Percentiles rank a stretch among this genome's conserved stretches.
Evolutionary conservation across 2,329 filamentous ascomycete species (phyloP).

Genomic region (Hirsutella minnesotensis): DNA sequence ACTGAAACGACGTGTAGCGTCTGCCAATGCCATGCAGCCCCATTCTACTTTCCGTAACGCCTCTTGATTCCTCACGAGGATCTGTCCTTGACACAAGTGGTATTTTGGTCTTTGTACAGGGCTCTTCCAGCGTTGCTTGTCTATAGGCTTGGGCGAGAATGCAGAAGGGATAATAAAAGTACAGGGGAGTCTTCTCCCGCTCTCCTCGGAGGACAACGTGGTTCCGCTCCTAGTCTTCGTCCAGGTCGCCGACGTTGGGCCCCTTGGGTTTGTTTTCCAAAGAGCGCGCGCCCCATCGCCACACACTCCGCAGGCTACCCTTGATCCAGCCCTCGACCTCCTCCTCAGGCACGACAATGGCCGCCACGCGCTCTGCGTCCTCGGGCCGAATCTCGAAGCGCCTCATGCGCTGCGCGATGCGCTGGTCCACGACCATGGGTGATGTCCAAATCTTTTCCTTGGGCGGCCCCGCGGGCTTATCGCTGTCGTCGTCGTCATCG

Average conservation of each 20-base stretch:
- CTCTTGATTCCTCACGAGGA: too few species aligned
- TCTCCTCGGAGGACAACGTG: background rate
- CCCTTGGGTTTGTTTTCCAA: slow-evolving; percentile 27
- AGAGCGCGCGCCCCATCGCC: slow-evolving; percentile 34
- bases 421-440: slow-evolving; percentile 61
- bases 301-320: slow-evolving; percentile 41
- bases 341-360: slow-evolving; percentile 52
- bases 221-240: slow-evolving; percentile 17
- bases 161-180: background rate
- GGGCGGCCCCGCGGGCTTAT: slow-evolving; percentile 23
- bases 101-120: background rate
- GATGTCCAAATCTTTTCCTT: slow-evolving; percentile 66
- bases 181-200: background rate
- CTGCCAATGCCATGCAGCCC: too few species aligned
- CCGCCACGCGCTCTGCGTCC: slow-evolving; percentile 54
- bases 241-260: slow-evolving; percentile 27
- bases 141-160: background rate
- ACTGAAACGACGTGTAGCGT: too few species aligned
- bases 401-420: slow-evolving; percentile 70
- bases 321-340: slow-evolving; percentile 61
- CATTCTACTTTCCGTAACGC: too few species aligned
- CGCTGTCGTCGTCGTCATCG: slow-evolving; percentile 27
- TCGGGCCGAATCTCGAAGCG: slow-evolving; percentile 59
- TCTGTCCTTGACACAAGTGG: background rate
- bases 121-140: background rate